These are phyloP conservation scores for Phytophthora megakarya DNA, from an alignment of 352 stramenopile genomes.

Conservation along the genomic window DNA sequence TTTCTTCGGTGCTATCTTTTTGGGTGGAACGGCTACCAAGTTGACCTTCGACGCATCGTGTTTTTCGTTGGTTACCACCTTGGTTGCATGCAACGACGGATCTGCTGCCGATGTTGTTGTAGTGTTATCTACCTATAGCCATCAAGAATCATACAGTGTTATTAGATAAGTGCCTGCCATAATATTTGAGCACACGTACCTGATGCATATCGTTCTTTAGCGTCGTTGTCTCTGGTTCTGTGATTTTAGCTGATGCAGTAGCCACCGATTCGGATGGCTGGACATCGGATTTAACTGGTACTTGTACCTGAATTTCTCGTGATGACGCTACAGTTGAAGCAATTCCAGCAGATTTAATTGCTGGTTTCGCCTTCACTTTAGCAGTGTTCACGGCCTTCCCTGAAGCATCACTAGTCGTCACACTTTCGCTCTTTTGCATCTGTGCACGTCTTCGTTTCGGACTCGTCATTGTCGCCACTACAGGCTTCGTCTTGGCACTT, in stretches of 20 bases:
- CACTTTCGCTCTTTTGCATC: slow-evolving; percentile 7
- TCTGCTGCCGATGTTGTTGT: not conserved
- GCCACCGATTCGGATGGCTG: not conserved
- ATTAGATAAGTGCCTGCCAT: too few species aligned
- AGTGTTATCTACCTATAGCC: not conserved
- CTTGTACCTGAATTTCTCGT: not conserved
- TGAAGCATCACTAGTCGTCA: not conserved
- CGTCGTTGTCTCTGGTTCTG: not conserved
- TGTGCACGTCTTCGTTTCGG: slow-evolving; percentile 22
- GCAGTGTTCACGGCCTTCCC: slow-evolving; percentile 12
- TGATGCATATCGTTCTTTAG: not conserved
- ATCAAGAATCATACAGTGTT: not conserved
- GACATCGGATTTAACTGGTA: not conserved
- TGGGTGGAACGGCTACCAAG: not conserved
- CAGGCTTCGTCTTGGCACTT: not conserved
- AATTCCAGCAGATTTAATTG: not conserved
- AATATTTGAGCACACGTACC: not conserved
- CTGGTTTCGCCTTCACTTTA: slow-evolving; percentile 4
- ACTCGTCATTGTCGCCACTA: slow-evolving; percentile 1
- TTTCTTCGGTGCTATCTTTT: not conserved
- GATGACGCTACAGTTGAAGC: not conserved
- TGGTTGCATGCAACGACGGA: not conserved
- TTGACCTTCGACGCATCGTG: not conserved
- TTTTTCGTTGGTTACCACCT: not conserved
- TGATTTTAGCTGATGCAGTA: not conserved